These are phyloP conservation scores for Penicillium cinerascens DNA, from an alignment of 495 filamentous ascomycete species.

Conservation along the genomic window DNA sequence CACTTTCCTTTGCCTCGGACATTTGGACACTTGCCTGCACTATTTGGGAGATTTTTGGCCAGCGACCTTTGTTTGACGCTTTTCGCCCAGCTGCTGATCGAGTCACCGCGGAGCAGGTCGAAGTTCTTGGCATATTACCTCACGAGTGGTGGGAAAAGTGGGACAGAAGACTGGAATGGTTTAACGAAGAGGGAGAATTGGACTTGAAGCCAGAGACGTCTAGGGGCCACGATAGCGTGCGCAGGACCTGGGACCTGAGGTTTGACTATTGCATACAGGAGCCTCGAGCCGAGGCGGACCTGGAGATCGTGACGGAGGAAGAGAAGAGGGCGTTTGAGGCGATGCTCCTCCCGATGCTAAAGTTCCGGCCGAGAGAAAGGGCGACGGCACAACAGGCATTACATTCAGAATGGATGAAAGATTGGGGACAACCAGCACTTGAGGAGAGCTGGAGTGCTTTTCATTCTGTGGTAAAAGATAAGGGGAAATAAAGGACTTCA, in stretches of 20 bases:
- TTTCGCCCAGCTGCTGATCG: constrained; percentile 16
- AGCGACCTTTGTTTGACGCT: constrained; percentile 25
- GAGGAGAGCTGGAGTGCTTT: constrained; percentile 7
- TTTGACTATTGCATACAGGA: constrained; percentile 20
- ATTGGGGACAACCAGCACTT: constrained; percentile 10
- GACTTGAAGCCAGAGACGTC: constrained; percentile 7
- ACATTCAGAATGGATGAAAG: constrained; percentile 16
- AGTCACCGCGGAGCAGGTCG: constrained; percentile 27
- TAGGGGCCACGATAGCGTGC: constrained; percentile 8
- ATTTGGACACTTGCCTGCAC: constrained; percentile 33
- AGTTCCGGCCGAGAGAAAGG: constrained; percentile 11
- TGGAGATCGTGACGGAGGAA: constrained; percentile 11
- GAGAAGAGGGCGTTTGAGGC: constrained; percentile 18
- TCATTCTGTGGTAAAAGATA: constrained; percentile 5
- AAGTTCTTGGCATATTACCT: constrained; percentile 25
- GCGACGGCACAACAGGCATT: constrained; percentile 10
- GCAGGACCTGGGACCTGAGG: constrained; percentile 9
- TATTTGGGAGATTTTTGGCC: constrained; percentile 30
- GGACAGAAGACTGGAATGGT: constrained; percentile 10
- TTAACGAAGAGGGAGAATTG: constrained; percentile 20
- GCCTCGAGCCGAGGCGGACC: constrained; percentile 14
- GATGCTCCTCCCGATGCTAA: constrained; percentile 22
- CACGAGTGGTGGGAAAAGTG: constrained; percentile 28
- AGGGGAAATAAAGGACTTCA: not conserved
- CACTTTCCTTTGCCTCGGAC: constrained; percentile 29